Base-by-base conservation (phyloP, 352 stramenopile species). In the Globisporangium abappressorium region DNA sequence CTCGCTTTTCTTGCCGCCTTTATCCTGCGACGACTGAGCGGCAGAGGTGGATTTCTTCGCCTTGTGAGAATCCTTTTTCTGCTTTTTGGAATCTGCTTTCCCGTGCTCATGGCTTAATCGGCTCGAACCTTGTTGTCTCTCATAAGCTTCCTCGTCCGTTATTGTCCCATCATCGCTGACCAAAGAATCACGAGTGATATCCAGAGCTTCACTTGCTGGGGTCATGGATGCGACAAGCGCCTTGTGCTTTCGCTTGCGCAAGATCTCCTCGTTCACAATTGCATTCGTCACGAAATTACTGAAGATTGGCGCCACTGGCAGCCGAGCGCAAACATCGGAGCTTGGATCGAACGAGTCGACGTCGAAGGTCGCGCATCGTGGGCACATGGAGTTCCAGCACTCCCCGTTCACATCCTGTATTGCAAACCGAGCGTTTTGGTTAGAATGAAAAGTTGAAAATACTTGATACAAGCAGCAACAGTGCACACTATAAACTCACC, bases 371-470 rank as follows among this genome's bases (percentile, higher is more conserved):
- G 84, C 66, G 26, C 81, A 92, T 36, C 84, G 76, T 7, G 89
- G 89, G 60, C 89, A 96, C 24, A 77, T 65, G 8, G 77, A 68
- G 59, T 96, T 96, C 86, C 87, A 96, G 65, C 89, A 96, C 9
- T 81, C 67, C 2, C 84, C 82, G 47, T 84, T 71, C 26, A 78
- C 58, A 12, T 93, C 83, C 85, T 94, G 33, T 18, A 4, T 41
- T 12, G n/a, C 14, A 64, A 28, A 22, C 1, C 18, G 56, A 38
- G 60, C 6, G 69, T 64, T 53, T 51, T 51, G 15, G 43, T 51
- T 22, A 22, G 43, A 46, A 46, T 46, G 38, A 51, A 2, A 20
- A 22, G 11, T 22, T 22, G 18, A 22, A 22, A 51, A 51, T 47
- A 9, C 41, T 47, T 47, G 28, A 61, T 38, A 54, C 0, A 66